These are phyloP conservation scores for Ogataea pilisensis DNA, from an alignment of 805 yeast genomes.

Conservation along the genomic window DNA sequence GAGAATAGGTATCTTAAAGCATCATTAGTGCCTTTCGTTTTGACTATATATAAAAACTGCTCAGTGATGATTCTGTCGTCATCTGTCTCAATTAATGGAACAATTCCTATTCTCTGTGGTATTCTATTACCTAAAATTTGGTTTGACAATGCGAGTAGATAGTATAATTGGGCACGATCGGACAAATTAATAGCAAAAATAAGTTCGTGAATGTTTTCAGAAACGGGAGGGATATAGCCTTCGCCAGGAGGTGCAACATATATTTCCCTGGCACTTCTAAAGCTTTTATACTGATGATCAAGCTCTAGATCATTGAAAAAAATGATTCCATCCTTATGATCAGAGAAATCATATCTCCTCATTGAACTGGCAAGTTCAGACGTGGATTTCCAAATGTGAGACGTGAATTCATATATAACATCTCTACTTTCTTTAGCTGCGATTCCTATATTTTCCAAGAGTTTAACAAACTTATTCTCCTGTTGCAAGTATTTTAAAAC, in stretches of 20 bases:
- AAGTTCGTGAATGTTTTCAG: slow-evolving; percentile 71
- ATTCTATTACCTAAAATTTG: slow-evolving; percentile 51
- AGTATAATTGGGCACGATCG: slow-evolving; percentile 45
- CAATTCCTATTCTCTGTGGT: slow-evolving; percentile 77
- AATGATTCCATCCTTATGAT: slow-evolving; percentile 38
- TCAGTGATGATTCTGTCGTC: slow-evolving; percentile 22
- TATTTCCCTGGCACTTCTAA: slow-evolving; percentile 40
- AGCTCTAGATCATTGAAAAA: slow-evolving; percentile 75
- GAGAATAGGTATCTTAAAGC: slow-evolving; percentile 22
- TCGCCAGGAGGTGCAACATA: slow-evolving; percentile 42
- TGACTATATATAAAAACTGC: slow-evolving; percentile 21
- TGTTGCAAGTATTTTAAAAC: slow-evolving; percentile 36
- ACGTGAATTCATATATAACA: slow-evolving; percentile 38
- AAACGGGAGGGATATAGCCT: slow-evolving; percentile 65
- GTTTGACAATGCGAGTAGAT: slow-evolving; percentile 45
- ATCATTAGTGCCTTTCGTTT: slow-evolving; percentile 16
- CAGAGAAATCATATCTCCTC: slow-evolving; percentile 23
- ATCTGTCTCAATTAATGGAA: slow-evolving; percentile 49
- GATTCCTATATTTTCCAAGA: slow-evolving; percentile 31
- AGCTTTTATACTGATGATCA: slow-evolving; percentile 50
- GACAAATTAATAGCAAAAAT: slow-evolving; percentile 66
- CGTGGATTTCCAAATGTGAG: slow-evolving; percentile 7
- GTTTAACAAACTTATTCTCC: slow-evolving; percentile 26
- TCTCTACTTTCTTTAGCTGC: slow-evolving; percentile 31
- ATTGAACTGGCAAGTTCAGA: slow-evolving; percentile 8